Conservation (phyloP, 257 asterid genomes). For the Solanum tarijense region DNA sequence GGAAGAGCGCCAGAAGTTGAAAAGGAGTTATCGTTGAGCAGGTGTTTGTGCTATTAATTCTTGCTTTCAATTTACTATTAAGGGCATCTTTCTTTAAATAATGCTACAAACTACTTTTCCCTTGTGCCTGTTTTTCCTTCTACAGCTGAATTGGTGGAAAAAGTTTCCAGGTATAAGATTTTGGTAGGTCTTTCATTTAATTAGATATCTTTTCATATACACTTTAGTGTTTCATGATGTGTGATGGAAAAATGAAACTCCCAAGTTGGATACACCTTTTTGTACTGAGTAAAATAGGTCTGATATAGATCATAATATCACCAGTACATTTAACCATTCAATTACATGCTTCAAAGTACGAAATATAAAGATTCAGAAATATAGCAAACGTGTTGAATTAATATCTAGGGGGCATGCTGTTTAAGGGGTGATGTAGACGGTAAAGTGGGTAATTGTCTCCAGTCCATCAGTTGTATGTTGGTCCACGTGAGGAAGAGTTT, state of each 20-base stretch:
- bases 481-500: slow-evolving; percentile 63
- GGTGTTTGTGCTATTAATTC: not conserved
- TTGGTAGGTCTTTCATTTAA: not conserved
- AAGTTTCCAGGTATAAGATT: not conserved
- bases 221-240: not conserved
- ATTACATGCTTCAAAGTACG: not conserved
- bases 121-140: not conserved
- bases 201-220: not conserved
- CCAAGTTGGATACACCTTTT: not conserved
- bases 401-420: not conserved
- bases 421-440: slow-evolving; percentile 54
- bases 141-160: not conserved
- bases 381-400: not conserved
- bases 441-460: slow-evolving; percentile 78
- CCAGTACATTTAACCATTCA: not conserved
- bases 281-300: not conserved
- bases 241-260: not conserved
- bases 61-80: not conserved
- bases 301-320: not conserved
- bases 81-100: not conserved
- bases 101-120: not conserved
- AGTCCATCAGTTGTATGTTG: slow-evolving; percentile 76
- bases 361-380: not conserved
- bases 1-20: not conserved
- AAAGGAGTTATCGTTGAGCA: not conserved